These are phyloP conservation scores for Pseudogymnoascus sp. DNA, from an alignment of 2,329 filamentous ascomycete species.

Conservation along the genomic window DNA sequence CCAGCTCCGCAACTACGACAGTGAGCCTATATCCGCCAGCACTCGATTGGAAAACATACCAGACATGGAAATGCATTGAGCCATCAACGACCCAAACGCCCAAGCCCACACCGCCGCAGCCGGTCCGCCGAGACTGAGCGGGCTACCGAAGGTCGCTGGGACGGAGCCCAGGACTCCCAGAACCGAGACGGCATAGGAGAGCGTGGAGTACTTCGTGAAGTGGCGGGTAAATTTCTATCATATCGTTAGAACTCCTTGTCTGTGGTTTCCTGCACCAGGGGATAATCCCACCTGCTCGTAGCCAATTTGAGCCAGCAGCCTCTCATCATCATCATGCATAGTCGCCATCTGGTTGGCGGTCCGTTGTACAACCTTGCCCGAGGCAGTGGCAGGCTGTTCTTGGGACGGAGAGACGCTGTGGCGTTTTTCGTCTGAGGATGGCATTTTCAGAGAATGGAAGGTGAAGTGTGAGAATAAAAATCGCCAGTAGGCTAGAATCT, in stretches of 20 bases:
- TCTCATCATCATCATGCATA: conserved; percentile 52
- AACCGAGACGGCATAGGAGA: conserved; percentile 59
- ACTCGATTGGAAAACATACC: conserved; percentile 28
- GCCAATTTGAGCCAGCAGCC: conserved; percentile 51
- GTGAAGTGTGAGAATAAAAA: neutral
- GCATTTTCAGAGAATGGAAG: neutral
- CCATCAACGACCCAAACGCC: conserved; percentile 56
- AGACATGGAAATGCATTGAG: conserved; percentile 55
- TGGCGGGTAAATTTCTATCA: conserved; percentile 51
- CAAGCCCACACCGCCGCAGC: conserved; percentile 59
- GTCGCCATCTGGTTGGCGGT: conserved; percentile 34
- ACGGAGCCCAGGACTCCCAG: conserved; percentile 58
- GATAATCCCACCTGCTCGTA: conserved; percentile 48
- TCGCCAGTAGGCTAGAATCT: neutral
- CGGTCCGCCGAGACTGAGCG: conserved; percentile 51
- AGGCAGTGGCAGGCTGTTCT: neutral
- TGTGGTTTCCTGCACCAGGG: neutral
- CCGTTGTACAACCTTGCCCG: neutral
- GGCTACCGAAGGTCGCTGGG: conserved; percentile 53
- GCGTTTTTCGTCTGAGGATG: neutral
- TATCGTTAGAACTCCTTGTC: neutral
- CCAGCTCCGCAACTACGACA: conserved; percentile 49
- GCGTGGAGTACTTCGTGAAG: conserved; percentile 59
- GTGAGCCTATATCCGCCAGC: neutral
- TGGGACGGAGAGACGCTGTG: neutral